phyloP scores from a whole-genome alignment of 257 asterid genomes.

The Eucommia ulmoides region DNA sequence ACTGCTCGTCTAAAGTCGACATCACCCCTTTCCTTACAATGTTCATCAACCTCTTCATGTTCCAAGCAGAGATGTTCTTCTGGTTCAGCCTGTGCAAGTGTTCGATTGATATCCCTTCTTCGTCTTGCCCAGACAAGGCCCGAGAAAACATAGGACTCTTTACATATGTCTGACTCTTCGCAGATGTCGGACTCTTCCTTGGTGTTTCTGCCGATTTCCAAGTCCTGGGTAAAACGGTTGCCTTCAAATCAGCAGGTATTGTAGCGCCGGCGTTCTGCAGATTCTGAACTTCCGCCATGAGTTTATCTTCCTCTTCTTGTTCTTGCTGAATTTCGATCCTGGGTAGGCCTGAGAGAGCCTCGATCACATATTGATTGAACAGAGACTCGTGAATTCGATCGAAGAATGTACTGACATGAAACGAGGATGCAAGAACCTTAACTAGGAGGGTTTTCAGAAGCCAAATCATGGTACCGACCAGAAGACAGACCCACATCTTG shows the following conservation, averaged over 20 bases:
- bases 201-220: conserved; percentile 50
- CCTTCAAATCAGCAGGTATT: conserved; percentile 60
- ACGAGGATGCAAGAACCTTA: conserved; percentile 74
- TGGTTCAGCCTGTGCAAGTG: conserved; percentile 76
- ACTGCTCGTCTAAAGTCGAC: conserved; percentile 64
- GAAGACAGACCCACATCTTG: conserved; percentile 64
- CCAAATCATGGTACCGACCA: conserved; percentile 82
- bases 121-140: conserved; percentile 24
- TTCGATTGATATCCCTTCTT: conserved; percentile 44
- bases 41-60: conserved; percentile 80
- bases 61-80: conserved; percentile 84
- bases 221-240: conserved; percentile 40
- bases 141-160: conserved; percentile 42
- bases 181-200: conserved; percentile 21
- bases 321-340: conserved; percentile 49
- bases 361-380: conserved; percentile 72
- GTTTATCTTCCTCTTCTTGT: conserved; percentile 69
- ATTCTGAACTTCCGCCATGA: conserved; percentile 58
- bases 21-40: conserved; percentile 52
- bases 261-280: conserved; percentile 78
- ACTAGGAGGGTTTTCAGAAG: conserved; percentile 60
- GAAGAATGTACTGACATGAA: conserved; percentile 78
- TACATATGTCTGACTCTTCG: conserved; percentile 1
- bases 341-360: conserved; percentile 65
- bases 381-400: conserved; percentile 76